Evolutionary conservation across 75 land plant genomes (phyloP), one percentile per base, ranked within the genome.

Genomic region (Picea sitchensis): DNA sequence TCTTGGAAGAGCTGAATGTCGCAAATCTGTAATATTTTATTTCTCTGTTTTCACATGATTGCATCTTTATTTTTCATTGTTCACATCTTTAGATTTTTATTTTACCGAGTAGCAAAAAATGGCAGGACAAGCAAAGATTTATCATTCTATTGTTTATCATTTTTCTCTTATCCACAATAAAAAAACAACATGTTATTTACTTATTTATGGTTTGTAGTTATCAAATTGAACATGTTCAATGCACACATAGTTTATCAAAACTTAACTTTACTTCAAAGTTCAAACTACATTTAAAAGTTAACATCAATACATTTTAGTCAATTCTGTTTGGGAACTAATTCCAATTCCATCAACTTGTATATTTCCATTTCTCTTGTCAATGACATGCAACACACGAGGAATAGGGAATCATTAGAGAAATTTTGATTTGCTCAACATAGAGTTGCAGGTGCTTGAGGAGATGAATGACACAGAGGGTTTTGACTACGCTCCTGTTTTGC

Each of bases 1-100:
- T 96, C 41, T 77, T 96, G 82, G 89, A 87, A 80, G 98, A 94
- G 59, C 89, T 96, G 67, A 82, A 88, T 78, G 87, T 94, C 64
- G 79, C 90, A 71, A 83, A 90, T 60, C 77, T 94, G 99, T 96
- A 90, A 91, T 95, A 61, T 6, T 0, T 69, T 36, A 21, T 54
- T 58, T 79, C 13, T 63, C 31, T 68, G 23, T 78, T 61, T 32
- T 69, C 63, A 23, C 36, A 15, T 59, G 67, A 59, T 31, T 4
- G 1, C 62, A 61, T 59, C 9, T 76, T 76, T 59, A 76, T 58
- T 61, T 59, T 61, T 5, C 38, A 41, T 58, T 63, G 31, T 17
- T 18, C 1, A 58, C 5, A 21, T 14, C 31, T 30, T 60, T 61
- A 47, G 14, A 7, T 30, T 14, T 62, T 32, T 71, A 41, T 71